Base-by-base conservation (phyloP, 495 filamentous ascomycete species). In the Lasiosphaeria ovina region DNA sequence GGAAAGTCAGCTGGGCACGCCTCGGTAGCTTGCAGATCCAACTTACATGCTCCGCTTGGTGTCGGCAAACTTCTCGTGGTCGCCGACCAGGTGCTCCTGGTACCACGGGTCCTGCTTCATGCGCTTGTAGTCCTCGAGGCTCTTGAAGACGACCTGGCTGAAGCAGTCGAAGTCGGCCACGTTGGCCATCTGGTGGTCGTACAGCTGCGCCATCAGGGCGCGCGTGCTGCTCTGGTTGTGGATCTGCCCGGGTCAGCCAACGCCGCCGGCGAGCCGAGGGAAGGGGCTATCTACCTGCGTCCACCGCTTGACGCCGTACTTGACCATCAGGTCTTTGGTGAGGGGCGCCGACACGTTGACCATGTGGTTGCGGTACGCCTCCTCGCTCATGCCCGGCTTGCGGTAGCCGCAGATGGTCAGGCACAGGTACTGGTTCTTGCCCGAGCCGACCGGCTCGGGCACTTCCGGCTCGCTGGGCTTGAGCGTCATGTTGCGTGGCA, bases 21-120 rank as follows among this genome's bases (percentile, higher is more conserved):
- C 55, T 57, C 35, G 2, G 24, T 24, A 0, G 2, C 24, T 24
- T 24, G 24, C 24, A 24, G 24, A 24, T 24, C 2, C 24, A 24
- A 24, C 24, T 24, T 24, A 24, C 24, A 55, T 63, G 59, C 73
- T 78, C 54, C 62, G 67, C 58, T 70, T 75, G 12, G 72, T 78
- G 70, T 79, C 78, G 16, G 78, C 78, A 70, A 81, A 81, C 14
- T 74, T 76, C 59, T 75, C 74, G 63, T 81, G 77, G 58, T 81
- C 78, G 31, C 62, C 62, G 10, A 69, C 52, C 8, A 78, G 48
- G 55, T 74, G 59, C 65, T 80, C 69, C 62, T 76, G 73, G 55
- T 63, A 76, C 51, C 60, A 70, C 54, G 73, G 72, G 53, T 75
- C 72, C 34, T 62, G 36, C 63, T 74, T 76, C 73, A 77, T 75